These are phyloP conservation scores for Mycosphaerella arachidis DNA, from an alignment of 2,329 filamentous ascomycete genomes.

Conservation along the genomic window DNA sequence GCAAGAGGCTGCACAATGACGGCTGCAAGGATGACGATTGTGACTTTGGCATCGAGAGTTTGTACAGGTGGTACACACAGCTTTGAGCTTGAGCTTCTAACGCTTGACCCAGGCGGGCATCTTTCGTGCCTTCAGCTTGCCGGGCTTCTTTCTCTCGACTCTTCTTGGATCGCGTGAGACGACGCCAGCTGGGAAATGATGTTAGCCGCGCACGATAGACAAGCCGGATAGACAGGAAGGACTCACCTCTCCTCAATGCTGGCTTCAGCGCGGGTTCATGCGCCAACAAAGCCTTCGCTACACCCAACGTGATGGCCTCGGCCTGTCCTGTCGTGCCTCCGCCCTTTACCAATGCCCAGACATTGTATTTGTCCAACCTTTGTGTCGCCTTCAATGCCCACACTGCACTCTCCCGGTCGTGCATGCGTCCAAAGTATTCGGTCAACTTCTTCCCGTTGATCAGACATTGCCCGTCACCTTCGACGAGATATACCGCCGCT, in stretches of 20 bases:
- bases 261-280: constrained; percentile 93
- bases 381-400: constrained; percentile 84
- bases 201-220: constrained; percentile 41
- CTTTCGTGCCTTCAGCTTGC: constrained; percentile 94
- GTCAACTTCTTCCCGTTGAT: constrained; percentile 85
- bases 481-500: constrained; percentile 81
- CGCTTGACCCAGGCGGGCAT: constrained; percentile 97
- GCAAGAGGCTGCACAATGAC: not conserved
- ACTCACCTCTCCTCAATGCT: constrained; percentile 79
- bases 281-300: constrained; percentile 80
- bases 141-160: constrained; percentile 98
- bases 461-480: constrained; percentile 84
- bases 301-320: constrained; percentile 84
- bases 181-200: constrained; percentile 65
- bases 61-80: not conserved
- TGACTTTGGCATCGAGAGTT: not conserved
- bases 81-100: constrained; percentile 30
- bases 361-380: constrained; percentile 91
- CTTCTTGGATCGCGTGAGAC: constrained; percentile 84
- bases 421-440: constrained; percentile 77
- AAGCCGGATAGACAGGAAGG: not conserved
- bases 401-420: constrained; percentile 89
- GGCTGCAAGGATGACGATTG: not conserved
- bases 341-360: constrained; percentile 79
- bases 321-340: constrained; percentile 94